Evolutionary conservation across 2,329 filamentous ascomycete genomes (phyloP).

Genomic region (Arthrocladium fulminans): DNA sequence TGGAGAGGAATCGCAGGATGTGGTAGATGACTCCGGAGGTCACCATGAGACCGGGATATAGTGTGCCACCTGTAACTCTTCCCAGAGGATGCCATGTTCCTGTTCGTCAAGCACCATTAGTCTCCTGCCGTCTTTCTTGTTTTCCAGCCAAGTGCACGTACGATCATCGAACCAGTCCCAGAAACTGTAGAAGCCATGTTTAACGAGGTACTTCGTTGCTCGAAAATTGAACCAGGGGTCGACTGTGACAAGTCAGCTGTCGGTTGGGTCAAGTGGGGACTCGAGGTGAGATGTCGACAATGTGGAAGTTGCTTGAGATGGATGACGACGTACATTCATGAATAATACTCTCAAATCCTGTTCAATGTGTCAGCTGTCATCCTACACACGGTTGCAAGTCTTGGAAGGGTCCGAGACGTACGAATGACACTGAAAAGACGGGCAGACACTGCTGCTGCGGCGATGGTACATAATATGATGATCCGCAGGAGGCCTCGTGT

Average conservation of each 20-base stretch:
- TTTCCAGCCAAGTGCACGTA: constrained; percentile 33
- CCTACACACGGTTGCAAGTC: not conserved
- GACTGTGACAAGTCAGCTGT: constrained; percentile 49
- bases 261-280: constrained; percentile 18
- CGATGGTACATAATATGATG: constrained; percentile 83
- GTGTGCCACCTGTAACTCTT: constrained; percentile 95
- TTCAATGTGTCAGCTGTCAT: not conserved
- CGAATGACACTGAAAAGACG: constrained; percentile 97
- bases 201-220: constrained; percentile 93
- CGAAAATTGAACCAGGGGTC: constrained; percentile 99
- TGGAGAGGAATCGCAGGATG: constrained; percentile 72
- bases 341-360: constrained; percentile 97
- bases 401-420: constrained; percentile 50
- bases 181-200: constrained; percentile 96
- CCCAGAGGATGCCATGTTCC: constrained; percentile 98
- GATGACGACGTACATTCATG: constrained; percentile 85
- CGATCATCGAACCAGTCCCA: constrained; percentile 99
- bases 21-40: constrained; percentile 97
- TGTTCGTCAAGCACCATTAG: constrained; percentile 24
- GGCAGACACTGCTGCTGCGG: constrained; percentile 81
- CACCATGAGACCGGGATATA: constrained; percentile 98
- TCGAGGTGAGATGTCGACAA: constrained; percentile 7
- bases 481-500: constrained; percentile 78
- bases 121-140: not conserved
- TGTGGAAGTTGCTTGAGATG: constrained; percentile 8